Base-by-base conservation (phyloP, 805 yeast genomes). In the Suhomyces prunicola region DNA sequence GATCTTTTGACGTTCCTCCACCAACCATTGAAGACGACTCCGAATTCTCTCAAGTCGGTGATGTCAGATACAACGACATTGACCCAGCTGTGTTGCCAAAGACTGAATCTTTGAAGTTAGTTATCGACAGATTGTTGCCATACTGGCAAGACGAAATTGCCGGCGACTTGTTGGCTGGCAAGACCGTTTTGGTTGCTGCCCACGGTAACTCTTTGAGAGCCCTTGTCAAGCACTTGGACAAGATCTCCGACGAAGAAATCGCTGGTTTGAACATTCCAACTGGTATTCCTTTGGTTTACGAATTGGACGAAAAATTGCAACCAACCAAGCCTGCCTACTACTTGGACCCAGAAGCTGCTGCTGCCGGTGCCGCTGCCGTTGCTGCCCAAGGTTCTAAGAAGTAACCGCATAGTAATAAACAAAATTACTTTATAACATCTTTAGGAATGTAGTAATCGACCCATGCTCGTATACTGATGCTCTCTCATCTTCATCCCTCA, bases 261-360 rank as follows among this genome's bases (percentile, higher is more conserved):
- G 93, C 97, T 55, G 90, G 86, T 62, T 86, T 93, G 74, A 93
- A 92, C 86, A 91, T 92, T 72, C 97, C 98, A 77, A 92, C 97
- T 65, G 98, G 97, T 82, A 93, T 92, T 63, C 98, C 98, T 71
- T 85, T 92, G 78, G 97, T 93, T 58, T 93, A 88, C 80, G 97
- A 93, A 80, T 85, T 92, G 70, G 97, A 92, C 73, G 87, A 82
- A 51, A 70, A 82, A 68, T 85, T 92, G 78, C 84, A 84, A 78
- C 97, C 97, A 78, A 80, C 86, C 71, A 91, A 91, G 86, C 88
- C 90, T 64, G 85, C 96, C 65, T 90, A 92, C 84, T 92, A 92
- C 86, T 87, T 92, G 78, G 98, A 92, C 80, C 98, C 98, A 68
- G 97, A 90, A 81, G 98, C 97, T 69, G 98, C 98, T 69, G 97